Base-by-base conservation (phyloP, 768 basidiomycete genomes). In the Amanita pseudoporphyria region DNA sequence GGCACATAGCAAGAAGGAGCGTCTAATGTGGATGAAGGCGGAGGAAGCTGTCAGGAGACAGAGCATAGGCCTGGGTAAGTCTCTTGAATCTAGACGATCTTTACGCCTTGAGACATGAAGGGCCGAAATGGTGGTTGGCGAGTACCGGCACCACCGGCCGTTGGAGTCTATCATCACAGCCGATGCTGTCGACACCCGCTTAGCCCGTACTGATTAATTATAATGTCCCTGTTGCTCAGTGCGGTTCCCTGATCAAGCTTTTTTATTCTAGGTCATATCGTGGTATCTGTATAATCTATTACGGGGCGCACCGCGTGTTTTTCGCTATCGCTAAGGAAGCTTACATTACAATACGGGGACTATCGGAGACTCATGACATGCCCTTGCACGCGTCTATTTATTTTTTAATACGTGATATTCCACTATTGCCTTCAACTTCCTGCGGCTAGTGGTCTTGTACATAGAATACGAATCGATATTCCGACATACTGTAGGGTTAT, bases 1-100 rank as follows among this genome's bases (percentile, higher is more conserved):
- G n/a, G 67, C 69, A n/a, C 67, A 70, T 53, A 64, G 68, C 2
- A 39, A 47, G 19, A 55, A 59, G 19, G 68, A 70, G 47, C 56
- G 45, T 13, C 50, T 53, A 21, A 61, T 70, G 12, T 71, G 70
- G 70, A 61, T 49, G 26, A 57, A 54, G 9, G 58, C 68, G 22
- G 66, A 67, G 50, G 49, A 57, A n/a, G 61, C 63, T 1, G 62
- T 61, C 13, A 49, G 18, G 12, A 32, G 49, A 40, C 47, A 48
- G 19, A 48, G 47, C 21, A 24, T 31, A 38, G 47, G 47, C 18
- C 18, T 48, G 30, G 47, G 47, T 48, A 28, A 40, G 47, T 38
- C 16, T 37, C 37, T 26, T 14, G 16, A 4, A 7, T 47, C 24
- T 13, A 21, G 22, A 14, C 6, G 16, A 16, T n/a, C 18, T 13